Evolutionary conservation across 1,284 basidiomycete genomes (phyloP).

Genomic region (Apiotrichum sp.): DNA sequence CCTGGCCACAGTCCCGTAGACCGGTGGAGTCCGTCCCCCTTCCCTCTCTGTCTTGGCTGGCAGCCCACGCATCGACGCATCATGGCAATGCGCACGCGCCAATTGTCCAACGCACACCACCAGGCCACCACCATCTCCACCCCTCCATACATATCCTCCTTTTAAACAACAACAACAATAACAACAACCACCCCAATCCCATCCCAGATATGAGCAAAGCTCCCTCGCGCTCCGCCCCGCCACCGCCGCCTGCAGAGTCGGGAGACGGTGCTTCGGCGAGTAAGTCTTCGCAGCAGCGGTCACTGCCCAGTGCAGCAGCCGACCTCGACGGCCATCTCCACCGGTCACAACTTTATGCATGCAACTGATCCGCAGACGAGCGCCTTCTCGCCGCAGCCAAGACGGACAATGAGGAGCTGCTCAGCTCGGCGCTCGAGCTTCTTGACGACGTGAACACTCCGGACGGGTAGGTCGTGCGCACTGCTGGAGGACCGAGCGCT

Average conservation of each 20-base stretch:
- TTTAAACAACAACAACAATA: background rate
- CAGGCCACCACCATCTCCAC: background rate
- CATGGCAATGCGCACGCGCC: too few species aligned
- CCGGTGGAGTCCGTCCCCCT: too few species aligned
- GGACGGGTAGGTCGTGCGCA: constrained; percentile 60
- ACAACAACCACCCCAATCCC: constrained; percentile 5
- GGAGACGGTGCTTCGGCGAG: constrained; percentile 40
- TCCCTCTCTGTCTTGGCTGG: too few species aligned
- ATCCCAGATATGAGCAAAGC: constrained; percentile 14
- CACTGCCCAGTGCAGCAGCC: background rate
- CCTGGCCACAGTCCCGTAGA: too few species aligned
- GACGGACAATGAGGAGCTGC: constrained; percentile 63
- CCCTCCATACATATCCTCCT: background rate
- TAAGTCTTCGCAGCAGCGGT: constrained; percentile 18
- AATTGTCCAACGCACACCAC: too few species aligned
- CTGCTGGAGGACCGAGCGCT: background rate
- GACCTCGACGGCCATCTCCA: too few species aligned
- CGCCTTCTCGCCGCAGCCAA: constrained; percentile 67
- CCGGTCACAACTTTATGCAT: too few species aligned
- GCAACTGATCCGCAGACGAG: constrained; percentile 54
- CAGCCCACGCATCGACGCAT: too few species aligned
- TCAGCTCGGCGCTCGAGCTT: constrained; percentile 57
- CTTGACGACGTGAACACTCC: constrained; percentile 65
- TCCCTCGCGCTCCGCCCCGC: constrained; percentile 34
- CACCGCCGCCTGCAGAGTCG: constrained; percentile 33